Percentiles rank a stretch among this genome's conserved stretches.
Evolutionary conservation across 1,284 basidiomycete species (phyloP).

Genomic region (Baeospora myosura): DNA sequence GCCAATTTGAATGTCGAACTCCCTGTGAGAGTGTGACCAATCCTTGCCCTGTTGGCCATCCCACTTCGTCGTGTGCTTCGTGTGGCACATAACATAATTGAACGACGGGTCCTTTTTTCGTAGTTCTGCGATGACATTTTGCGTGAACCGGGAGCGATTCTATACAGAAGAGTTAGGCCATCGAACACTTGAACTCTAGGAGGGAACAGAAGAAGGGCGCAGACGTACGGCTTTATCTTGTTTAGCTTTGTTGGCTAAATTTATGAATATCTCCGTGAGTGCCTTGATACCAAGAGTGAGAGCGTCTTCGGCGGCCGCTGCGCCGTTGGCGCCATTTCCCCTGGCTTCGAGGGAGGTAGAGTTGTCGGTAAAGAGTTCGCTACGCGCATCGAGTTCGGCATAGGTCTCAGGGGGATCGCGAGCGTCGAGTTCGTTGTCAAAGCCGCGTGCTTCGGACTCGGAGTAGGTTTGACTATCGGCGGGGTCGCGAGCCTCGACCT

Average conservation of each 20-base stretch:
- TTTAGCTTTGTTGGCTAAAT: neutral
- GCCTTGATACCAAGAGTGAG: neutral
- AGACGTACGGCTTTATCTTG: no score
- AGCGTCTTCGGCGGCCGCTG: neutral
- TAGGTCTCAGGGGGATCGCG: no score
- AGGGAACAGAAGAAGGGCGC: no score
- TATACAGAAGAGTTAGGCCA: neutral
- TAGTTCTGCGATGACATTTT: conserved; percentile 11
- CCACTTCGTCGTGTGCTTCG: conserved; percentile 15
- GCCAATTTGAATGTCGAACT: conserved; percentile 16
- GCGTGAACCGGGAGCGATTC: conserved; percentile 15
- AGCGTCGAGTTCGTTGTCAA: no score
- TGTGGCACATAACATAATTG: conserved; percentile 17
- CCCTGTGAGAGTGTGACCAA: conserved; percentile 17
- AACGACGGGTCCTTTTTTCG: conserved; percentile 9
- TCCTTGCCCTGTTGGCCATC: conserved; percentile 14
- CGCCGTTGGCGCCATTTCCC: neutral
- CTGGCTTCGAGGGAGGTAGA: neutral
- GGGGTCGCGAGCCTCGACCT: no score
- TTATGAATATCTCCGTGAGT: neutral
- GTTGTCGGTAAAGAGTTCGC: no score
- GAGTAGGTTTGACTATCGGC: no score
- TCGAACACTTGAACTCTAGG: neutral
- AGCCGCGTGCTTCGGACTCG: no score
- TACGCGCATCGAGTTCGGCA: no score